Evolutionary conservation across 805 yeast genomes (phyloP).

Genomic region (Cyberlindnera xishuangbannaensis): DNA sequence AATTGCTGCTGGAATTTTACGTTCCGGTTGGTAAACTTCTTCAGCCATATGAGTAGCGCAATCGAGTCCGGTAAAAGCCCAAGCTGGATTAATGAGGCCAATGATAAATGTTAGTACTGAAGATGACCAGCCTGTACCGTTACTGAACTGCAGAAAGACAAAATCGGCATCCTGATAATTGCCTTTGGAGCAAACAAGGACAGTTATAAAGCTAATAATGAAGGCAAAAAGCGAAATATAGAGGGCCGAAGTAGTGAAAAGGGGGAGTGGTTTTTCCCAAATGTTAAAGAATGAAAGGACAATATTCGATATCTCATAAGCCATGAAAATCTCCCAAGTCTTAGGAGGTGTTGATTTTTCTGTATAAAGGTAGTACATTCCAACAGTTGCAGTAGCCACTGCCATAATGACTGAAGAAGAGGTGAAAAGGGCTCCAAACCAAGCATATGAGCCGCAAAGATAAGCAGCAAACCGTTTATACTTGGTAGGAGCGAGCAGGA

Average conservation of each 20-base stretch:
- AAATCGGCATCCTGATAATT: conserved; percentile 44
- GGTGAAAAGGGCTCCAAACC: conserved; percentile 58
- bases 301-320: conserved; percentile 40
- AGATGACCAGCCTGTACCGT: conserved; percentile 56
- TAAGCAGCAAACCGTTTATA: conserved; percentile 38
- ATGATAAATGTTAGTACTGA: conserved; percentile 57
- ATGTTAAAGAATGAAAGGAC: conserved; percentile 41
- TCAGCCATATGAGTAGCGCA: conserved; percentile 71
- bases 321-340: conserved; percentile 53
- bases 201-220: conserved; percentile 45
- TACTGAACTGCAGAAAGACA: conserved; percentile 49
- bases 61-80: conserved; percentile 66
- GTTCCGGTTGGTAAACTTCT: conserved; percentile 48
- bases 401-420: conserved; percentile 54
- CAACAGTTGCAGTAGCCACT: conserved; percentile 45
- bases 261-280: conserved; percentile 48
- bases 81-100: conserved; percentile 67
- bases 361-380: conserved; percentile 37
- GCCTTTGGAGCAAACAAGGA: conserved; percentile 47
- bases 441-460: conserved; percentile 53
- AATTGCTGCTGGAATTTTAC: conserved; percentile 55
- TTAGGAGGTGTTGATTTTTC: conserved; percentile 31
- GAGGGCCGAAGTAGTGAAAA: conserved; percentile 42
- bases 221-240: conserved; percentile 49
- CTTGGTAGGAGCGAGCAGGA: conserved; percentile 42